Evolutionary conservation across 225 moss, liverwort and hornwort genomes (phyloP).

Genomic region (Antitrichia curtipendula): DNA sequence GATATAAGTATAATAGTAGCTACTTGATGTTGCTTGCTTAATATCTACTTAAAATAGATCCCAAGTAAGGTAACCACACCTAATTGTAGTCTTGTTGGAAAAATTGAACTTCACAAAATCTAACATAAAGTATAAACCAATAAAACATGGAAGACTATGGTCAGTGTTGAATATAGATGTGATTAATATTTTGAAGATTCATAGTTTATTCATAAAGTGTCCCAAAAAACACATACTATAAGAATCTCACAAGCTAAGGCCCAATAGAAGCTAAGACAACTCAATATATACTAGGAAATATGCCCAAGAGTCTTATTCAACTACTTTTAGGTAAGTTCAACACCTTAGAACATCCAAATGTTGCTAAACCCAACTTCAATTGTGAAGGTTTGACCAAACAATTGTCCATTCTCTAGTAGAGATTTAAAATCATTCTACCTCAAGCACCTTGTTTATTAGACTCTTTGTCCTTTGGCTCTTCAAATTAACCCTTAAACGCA

Average conservation of each 20-base stretch:
- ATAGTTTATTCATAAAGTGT: neutral
- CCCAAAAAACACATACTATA: accelerated
- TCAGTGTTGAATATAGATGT: neutral
- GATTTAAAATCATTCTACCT: neutral
- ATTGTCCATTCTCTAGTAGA: accelerated
- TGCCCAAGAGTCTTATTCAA: neutral
- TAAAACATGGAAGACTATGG: neutral
- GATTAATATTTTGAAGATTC: no score
- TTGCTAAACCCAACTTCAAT: no score
- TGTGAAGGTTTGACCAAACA: neutral
- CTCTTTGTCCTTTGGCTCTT: neutral
- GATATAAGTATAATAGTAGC: neutral
- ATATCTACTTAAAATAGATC: neutral
- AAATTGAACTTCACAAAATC: neutral
- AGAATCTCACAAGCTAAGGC: neutral
- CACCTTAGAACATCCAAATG: neutral
- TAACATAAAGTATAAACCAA: no score
- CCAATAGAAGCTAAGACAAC: accelerated
- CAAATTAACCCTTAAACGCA: no score
- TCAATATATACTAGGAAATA: neutral
- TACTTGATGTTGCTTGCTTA: neutral
- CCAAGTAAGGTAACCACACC: accelerated
- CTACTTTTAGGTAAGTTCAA: neutral
- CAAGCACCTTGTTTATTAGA: neutral
- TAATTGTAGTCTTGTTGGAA: neutral